Evolutionary conservation across 2,329 filamentous ascomycete species (phyloP).

Genomic region (Colletotrichum liaoningense): DNA sequence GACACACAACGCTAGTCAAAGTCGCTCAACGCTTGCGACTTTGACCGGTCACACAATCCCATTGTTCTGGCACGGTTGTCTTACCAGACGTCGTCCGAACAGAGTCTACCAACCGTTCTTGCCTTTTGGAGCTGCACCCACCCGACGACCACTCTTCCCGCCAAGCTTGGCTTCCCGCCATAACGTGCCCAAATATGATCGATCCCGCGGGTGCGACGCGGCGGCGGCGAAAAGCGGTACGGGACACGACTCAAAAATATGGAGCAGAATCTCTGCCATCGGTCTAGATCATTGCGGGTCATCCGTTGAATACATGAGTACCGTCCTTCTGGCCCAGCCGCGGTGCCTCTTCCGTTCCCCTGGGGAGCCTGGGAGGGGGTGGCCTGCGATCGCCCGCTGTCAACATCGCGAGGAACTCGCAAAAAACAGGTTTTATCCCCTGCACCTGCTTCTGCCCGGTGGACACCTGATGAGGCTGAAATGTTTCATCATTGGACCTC

Average conservation of each 20-base stretch:
- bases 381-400: conserved; percentile 31
- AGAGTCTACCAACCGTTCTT: background rate
- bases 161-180: conserved; percentile 11
- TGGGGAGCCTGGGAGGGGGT: background rate
- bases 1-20: background rate
- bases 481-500: conserved; percentile 35
- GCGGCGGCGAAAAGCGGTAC: conserved; percentile 27
- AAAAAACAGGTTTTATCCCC: conserved; percentile 35
- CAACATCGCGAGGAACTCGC: conserved; percentile 8
- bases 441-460: conserved; percentile 9
- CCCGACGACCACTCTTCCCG: conserved; percentile 16
- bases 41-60: conserved; percentile 19
- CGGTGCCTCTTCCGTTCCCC: background rate
- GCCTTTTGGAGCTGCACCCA: conserved; percentile 18
- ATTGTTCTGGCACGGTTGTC: conserved; percentile 22
- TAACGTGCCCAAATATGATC: conserved; percentile 32
- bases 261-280: conserved; percentile 3
- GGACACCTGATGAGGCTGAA: conserved; percentile 34
- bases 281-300: conserved; percentile 23
- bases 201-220: conserved; percentile 25
- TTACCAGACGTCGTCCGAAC: conserved; percentile 23
- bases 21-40: background rate
- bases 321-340: background rate
- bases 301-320: background rate
- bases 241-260: conserved; percentile 27